Evolutionary conservation across 495 filamentous ascomycete species (phyloP).

Genomic region (Talaromyces ruber): DNA sequence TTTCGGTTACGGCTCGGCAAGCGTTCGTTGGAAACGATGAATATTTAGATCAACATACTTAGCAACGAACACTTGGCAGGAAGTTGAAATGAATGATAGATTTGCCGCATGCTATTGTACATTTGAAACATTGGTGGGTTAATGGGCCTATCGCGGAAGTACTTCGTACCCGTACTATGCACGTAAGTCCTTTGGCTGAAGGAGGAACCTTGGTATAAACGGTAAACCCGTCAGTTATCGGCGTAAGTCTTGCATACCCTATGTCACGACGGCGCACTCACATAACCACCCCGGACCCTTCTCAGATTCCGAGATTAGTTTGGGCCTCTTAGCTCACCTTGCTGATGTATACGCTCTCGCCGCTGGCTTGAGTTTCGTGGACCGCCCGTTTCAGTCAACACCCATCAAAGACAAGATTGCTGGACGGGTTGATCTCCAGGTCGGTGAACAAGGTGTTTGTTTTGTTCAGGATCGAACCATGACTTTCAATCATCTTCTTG

Average conservation of each 20-base stretch:
- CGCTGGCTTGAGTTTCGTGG: slow-evolving; percentile 16
- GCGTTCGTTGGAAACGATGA: background rate
- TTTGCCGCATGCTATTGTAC: no score
- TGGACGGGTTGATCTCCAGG: slow-evolving; percentile 13
- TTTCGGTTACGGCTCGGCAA: background rate
- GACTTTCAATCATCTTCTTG: slow-evolving; percentile 20
- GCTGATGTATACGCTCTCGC: slow-evolving; percentile 30
- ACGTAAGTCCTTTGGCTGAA: background rate
- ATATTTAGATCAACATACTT: background rate
- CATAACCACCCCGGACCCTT: slow-evolving; percentile 29
- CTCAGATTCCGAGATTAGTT: slow-evolving; percentile 21
- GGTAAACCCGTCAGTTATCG: background rate
- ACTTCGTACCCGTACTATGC: background rate
- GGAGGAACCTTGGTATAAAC: background rate
- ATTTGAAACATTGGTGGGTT: no score
- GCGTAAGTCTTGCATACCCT: slow-evolving; percentile 11
- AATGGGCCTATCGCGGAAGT: background rate
- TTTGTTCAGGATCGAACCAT: slow-evolving; percentile 8
- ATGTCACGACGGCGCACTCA: slow-evolving; percentile 52
- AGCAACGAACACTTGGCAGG: background rate
- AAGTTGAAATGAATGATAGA: background rate
- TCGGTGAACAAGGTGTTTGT: slow-evolving; percentile 6
- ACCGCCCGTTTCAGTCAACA: slow-evolving; percentile 13
- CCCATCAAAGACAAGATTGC: slow-evolving; percentile 12
- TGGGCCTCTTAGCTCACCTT: slow-evolving; percentile 21